Percentiles rank a stretch among this genome's conserved stretches.
Evolutionary conservation across 768 basidiomycete species (phyloP).

Genomic region (Suillus sp.): DNA sequence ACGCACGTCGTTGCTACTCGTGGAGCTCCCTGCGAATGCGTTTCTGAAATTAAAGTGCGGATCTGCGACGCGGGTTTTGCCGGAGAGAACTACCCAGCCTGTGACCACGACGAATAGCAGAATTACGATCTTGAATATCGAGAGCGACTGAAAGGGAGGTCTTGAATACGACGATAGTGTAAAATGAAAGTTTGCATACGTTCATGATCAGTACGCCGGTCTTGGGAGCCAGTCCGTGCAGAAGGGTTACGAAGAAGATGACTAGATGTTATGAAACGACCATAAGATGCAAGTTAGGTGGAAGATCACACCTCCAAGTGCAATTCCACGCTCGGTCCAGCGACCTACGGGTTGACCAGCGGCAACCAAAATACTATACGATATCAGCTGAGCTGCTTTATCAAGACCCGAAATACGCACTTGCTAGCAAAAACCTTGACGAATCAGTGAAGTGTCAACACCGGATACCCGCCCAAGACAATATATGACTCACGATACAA

Average conservation of each 20-base stretch:
- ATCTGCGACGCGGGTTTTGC: slow-evolving; percentile 55
- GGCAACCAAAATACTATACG: slow-evolving; percentile 48
- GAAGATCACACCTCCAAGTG: slow-evolving; percentile 47
- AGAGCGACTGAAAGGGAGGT: slow-evolving; percentile 39
- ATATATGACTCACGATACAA: slow-evolving; percentile 45
- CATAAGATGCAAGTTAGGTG: neutral
- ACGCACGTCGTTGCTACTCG: slow-evolving; percentile 50
- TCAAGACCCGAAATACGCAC: slow-evolving; percentile 16
- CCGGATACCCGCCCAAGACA: neutral
- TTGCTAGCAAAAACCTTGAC: slow-evolving; percentile 39
- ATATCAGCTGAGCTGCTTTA: neutral
- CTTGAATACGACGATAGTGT: neutral
- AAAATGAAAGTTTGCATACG: slow-evolving; percentile 30
- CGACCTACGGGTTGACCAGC: slow-evolving; percentile 40
- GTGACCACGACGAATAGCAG: slow-evolving; percentile 57
- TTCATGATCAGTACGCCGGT: slow-evolving; percentile 58
- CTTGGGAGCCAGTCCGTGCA: slow-evolving; percentile 55
- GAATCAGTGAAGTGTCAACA: neutral
- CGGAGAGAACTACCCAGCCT: slow-evolving; percentile 63
- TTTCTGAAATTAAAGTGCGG: slow-evolving; percentile 60
- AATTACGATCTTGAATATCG: slow-evolving; percentile 56
- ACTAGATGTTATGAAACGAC: slow-evolving; percentile 33
- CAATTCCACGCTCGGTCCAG: slow-evolving; percentile 62
- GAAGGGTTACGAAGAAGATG: slow-evolving; percentile 49
- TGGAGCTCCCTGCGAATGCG: slow-evolving; percentile 57